Base-by-base conservation (phyloP, 768 basidiomycete species). In the Coprinopsis sp. region DNA sequence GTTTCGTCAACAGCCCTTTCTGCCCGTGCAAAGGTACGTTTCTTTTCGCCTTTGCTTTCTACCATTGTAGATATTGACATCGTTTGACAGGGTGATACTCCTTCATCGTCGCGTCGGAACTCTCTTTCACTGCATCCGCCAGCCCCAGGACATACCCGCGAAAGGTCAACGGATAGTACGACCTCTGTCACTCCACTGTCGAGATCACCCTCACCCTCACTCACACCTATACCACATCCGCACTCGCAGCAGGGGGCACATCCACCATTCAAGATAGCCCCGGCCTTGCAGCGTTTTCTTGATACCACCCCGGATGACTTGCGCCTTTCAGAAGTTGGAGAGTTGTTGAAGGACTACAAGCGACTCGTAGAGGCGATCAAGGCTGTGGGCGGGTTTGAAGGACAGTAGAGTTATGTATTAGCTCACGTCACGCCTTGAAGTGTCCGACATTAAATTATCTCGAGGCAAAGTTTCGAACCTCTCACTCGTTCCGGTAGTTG, bases 331-430 rank as follows among this genome's bases (percentile, higher is more conserved):
- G 95, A 99, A 54, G 81, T 97, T 1, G 79, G 73, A 1, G 80
- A 85, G 53, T 70, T 99, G 33, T 66, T 98, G 59, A 66, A 70
- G 25, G 94, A 96, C 53, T 97, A 96, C 63, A 77, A 78, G 52
- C 69, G 85, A 34, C 60, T 96, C 42, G 92, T 82, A 7, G 85
- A 88, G 33, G 81, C 74, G 14, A 67, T 92, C 27, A 67, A 77
- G 22, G 71, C 67, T 18, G 64, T 75, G 42, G 81, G 79, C 16
- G 86, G 82, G 4, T 86, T 85, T 58, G 66, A 67, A 18, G 67
- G n/a, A n/a, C n/a, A 64, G 47, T 66, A 58, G 54, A 33, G 13
- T n/a, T 18, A 25, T 11, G 6, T 14, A 5, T 25, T 10, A 16
- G 37, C 14, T 31, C 37, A 14, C 25, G 5, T 21, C n/a, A 36